Evolutionary conservation across 1,139 yeast species (phyloP).

Genomic region (Pichia sp.): DNA sequence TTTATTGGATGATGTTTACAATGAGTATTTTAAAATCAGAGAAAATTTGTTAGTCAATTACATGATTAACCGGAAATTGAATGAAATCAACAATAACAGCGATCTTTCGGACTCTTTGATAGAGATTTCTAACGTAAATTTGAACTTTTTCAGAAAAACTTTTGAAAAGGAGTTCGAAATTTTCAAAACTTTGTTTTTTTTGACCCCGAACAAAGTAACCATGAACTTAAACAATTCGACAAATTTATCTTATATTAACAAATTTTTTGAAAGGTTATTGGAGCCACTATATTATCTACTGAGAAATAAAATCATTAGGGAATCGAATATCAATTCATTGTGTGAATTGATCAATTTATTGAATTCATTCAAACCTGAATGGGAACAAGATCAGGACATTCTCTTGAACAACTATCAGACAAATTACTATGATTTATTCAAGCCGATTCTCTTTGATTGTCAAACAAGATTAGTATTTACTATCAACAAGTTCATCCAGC

Average conservation of each 20-base stretch:
- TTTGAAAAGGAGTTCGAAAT: conserved; percentile 54
- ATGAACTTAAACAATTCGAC: conserved; percentile 18
- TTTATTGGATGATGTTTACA: conserved; percentile 55
- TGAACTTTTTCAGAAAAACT: conserved; percentile 49
- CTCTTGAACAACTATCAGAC: conserved; percentile 18
- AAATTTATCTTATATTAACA: conserved; percentile 28
- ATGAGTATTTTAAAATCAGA: conserved; percentile 54
- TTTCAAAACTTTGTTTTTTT: conserved; percentile 45
- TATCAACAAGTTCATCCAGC: conserved; percentile 65
- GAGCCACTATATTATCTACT: conserved; percentile 73
- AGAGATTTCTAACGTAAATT: conserved; percentile 49
- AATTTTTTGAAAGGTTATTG: conserved; percentile 48
- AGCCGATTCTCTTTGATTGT: conserved; percentile 65
- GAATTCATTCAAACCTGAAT: background rate
- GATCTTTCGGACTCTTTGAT: conserved; percentile 31
- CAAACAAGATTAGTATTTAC: conserved; percentile 76
- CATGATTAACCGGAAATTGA: conserved; percentile 34
- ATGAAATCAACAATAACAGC: conserved; percentile 10
- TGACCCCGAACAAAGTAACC: conserved; percentile 11
- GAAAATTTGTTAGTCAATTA: conserved; percentile 36
- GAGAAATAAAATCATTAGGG: conserved; percentile 60
- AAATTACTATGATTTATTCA: conserved; percentile 52
- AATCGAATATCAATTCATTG: conserved; percentile 52
- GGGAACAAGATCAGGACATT: conserved; percentile 3
- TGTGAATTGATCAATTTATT: conserved; percentile 72